phyloP scores from a whole-genome alignment of 352 stramenopile species.

The Phytophthora ohioensis region DNA sequence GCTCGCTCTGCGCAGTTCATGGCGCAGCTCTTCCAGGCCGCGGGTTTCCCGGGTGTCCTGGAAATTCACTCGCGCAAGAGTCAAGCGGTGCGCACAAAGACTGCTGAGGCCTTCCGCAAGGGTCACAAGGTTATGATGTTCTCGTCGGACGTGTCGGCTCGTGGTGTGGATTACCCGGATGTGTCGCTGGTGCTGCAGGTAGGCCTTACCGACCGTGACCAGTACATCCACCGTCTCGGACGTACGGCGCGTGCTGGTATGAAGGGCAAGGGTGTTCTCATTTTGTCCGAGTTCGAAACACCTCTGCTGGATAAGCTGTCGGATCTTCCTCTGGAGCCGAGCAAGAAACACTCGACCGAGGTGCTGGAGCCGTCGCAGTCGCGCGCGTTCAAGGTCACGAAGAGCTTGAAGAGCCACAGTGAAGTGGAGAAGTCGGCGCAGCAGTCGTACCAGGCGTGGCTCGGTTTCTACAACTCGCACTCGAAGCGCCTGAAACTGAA shows the following conservation, averaged over 20 bases:
- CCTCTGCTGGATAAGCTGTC: constrained; percentile 72
- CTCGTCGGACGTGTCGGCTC: constrained; percentile 94
- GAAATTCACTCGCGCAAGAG: constrained; percentile 98
- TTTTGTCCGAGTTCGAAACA: constrained; percentile 89
- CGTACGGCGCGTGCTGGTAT: constrained; percentile 93
- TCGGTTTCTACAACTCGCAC: constrained; percentile 95
- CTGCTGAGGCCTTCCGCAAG: constrained; percentile 90
- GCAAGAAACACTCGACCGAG: constrained; percentile 24
- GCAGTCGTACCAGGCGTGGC: constrained; percentile 94
- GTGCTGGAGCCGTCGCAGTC: constrained; percentile 30
- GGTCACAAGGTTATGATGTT: constrained; percentile 93
- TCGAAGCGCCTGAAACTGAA: constrained; percentile 61
- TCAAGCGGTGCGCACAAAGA: constrained; percentile 90
- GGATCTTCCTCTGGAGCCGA: constrained; percentile 66
- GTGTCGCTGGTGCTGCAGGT: constrained; percentile 92
- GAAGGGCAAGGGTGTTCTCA: constrained; percentile 81
- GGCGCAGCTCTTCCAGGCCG: constrained; percentile 89
- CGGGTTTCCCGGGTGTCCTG: constrained; percentile 80
- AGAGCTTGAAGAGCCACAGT: constrained; percentile 49
- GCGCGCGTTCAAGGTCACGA: constrained; percentile 43
- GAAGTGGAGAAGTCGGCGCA: constrained; percentile 83
- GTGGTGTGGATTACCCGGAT: constrained; percentile 96
- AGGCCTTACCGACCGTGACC: constrained; percentile 86
- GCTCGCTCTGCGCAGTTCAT: constrained; percentile 90
- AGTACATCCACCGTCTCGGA: constrained; percentile 97